phyloP scores from a whole-genome alignment of 148 eudicot species.

The Nyssa sinensis region DNA sequence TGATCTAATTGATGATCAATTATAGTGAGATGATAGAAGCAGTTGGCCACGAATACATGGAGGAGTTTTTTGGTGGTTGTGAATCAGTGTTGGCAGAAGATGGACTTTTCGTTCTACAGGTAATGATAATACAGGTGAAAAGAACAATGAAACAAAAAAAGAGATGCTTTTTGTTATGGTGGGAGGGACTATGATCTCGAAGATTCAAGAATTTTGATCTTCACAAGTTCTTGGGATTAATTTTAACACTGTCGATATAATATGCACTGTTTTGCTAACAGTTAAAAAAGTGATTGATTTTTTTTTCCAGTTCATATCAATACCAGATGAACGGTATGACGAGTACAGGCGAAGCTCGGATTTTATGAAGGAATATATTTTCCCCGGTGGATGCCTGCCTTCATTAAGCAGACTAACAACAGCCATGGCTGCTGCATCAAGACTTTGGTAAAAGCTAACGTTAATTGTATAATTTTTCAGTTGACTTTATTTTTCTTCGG shows the following conservation, averaged over 20 bases:
- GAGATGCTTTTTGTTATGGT: too few species aligned
- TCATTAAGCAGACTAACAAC: slow-evolving; percentile 65
- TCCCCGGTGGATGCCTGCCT: slow-evolving; percentile 82
- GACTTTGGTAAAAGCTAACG: slow-evolving; percentile 49
- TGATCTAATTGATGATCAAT: not conserved
- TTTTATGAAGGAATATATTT: slow-evolving; percentile 84
- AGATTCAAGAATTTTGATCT: too few species aligned
- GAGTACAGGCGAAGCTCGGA: slow-evolving; percentile 70
- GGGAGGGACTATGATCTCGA: too few species aligned
- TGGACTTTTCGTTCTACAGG: slow-evolving; percentile 74
- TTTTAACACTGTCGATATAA: not conserved
- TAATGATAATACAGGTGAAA: slow-evolving; percentile 19
- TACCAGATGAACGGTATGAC: slow-evolving; percentile 79
- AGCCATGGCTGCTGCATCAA: slow-evolving; percentile 78
- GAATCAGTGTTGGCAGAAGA: slow-evolving; percentile 52
- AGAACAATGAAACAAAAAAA: too few species aligned
- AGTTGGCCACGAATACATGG: slow-evolving; percentile 74
- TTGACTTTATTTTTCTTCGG: not conserved
- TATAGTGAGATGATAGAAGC: slow-evolving; percentile 75
- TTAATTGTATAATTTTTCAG: not conserved
- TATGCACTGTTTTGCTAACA: not conserved
- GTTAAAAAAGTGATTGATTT: not conserved
- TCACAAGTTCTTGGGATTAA: too few species aligned
- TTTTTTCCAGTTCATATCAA: slow-evolving; percentile 54
- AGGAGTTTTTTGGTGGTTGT: slow-evolving; percentile 57